Evolutionary conservation across 768 basidiomycete genomes (phyloP).

Genomic region (Imleria badia): DNA sequence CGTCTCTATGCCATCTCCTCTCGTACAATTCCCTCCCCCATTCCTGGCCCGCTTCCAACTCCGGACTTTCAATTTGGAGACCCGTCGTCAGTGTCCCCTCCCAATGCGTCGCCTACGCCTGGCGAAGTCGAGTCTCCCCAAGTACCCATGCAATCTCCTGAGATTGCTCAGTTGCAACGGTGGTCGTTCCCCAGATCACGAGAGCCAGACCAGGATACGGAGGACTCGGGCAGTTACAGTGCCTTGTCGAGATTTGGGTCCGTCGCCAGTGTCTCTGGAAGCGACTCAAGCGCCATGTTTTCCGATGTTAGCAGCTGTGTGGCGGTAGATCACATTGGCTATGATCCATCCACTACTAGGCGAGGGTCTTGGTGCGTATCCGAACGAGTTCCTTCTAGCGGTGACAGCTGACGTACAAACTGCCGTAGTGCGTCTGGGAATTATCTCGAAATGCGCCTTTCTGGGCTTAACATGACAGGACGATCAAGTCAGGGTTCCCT

Average conservation of each 20-base stretch:
- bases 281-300: constrained; percentile 55
- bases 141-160: constrained; percentile 42
- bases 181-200: constrained; percentile 44
- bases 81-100: constrained; percentile 45
- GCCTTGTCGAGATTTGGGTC: constrained; percentile 56
- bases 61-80: constrained; percentile 66
- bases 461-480: constrained; percentile 30
- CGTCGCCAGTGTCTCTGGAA: constrained; percentile 58
- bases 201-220: constrained; percentile 48
- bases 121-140: constrained; percentile 40
- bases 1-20: constrained; percentile 48
- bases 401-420: constrained; percentile 21
- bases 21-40: constrained; percentile 47
- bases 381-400: constrained; percentile 19
- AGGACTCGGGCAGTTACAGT: constrained; percentile 52
- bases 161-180: constrained; percentile 34
- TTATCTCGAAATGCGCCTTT: constrained; percentile 30
- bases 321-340: constrained; percentile 30
- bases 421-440: constrained; percentile 29
- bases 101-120: constrained; percentile 50
- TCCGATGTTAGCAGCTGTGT: constrained; percentile 44
- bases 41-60: constrained; percentile 56
- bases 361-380: constrained; percentile 32
- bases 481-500: constrained; percentile 35
- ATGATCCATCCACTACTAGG: constrained; percentile 33